Evolutionary conservation across 2,329 filamentous ascomycete species (phyloP).

Genomic region (Zelopaecilomyces penicillatus): DNA sequence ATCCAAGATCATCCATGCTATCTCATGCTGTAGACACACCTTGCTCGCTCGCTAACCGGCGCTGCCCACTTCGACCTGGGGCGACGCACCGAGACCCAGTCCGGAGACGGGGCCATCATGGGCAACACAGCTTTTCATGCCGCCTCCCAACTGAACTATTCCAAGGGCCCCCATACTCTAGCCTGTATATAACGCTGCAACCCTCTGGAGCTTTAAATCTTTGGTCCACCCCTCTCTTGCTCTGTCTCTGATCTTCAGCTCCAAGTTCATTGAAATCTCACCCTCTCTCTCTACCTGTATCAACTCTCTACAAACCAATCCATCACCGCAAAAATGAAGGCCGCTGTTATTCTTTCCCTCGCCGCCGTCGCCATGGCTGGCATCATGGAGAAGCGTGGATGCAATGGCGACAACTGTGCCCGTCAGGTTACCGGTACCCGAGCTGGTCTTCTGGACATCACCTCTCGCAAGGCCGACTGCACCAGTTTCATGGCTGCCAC

Average conservation of each 20-base stretch:
- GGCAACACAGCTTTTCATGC: no score
- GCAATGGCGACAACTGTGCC: conserved; percentile 38
- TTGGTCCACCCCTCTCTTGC: not conserved
- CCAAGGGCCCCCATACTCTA: no score
- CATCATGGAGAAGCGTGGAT: conserved; percentile 27
- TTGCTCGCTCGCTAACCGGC: no score
- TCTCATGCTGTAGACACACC: no score
- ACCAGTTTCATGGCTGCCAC: conserved; percentile 31
- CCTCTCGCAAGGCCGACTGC: conserved; percentile 31
- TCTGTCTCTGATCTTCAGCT: not conserved
- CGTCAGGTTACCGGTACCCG: conserved; percentile 37
- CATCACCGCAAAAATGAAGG: conserved; percentile 30
- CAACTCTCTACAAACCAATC: not conserved
- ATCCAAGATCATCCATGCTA: no score
- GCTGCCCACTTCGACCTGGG: no score
- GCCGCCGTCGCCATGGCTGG: conserved; percentile 28
- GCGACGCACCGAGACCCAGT: no score
- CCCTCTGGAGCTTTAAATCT: not conserved
- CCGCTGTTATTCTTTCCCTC: conserved; percentile 28
- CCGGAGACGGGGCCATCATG: no score
- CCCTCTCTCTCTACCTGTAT: conserved; percentile 2
- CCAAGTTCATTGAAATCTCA: not conserved
- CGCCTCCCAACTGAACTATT: no score
- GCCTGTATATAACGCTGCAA: no score
- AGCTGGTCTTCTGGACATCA: conserved; percentile 24